Conservation (phyloP, 495 filamentous ascomycete genomes). For the Viridothelium virens region DNA sequence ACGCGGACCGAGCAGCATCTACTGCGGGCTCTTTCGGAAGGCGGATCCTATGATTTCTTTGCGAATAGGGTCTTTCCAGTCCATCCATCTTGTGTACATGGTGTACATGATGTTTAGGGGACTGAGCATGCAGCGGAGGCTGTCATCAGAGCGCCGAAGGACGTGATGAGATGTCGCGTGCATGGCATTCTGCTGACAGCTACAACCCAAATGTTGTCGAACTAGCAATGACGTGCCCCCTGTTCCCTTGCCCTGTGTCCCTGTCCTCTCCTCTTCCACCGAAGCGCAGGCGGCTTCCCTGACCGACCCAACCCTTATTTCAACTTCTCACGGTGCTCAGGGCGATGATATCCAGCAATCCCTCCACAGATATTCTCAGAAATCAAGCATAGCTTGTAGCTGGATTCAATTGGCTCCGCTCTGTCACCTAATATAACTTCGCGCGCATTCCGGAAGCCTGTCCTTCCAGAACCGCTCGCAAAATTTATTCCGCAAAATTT, state of each 20-base stretch:
- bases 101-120: background rate
- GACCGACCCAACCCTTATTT: background rate
- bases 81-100: background rate
- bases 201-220: background rate
- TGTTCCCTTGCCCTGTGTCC: background rate
- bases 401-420: no score
- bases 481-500: no score
- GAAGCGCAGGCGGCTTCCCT: background rate
- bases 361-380: no score
- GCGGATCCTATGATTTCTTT: background rate
- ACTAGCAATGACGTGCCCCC: slow-evolving; percentile 1
- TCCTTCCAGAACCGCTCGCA: no score
- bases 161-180: slow-evolving; percentile 1
- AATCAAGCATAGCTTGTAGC: no score
- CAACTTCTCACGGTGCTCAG: background rate
- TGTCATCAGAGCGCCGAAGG: background rate
- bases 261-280: background rate
- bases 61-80: background rate
- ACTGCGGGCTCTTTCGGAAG: background rate
- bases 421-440: no score
- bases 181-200: background rate
- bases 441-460: no score
- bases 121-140: background rate
- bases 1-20: slow-evolving; percentile 30
- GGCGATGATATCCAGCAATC: no score